Percentiles rank a stretch among this genome's conserved stretches.
Evolutionary conservation across 306 rosid genomes (phyloP).

Genomic region (Calophaca sinica): DNA sequence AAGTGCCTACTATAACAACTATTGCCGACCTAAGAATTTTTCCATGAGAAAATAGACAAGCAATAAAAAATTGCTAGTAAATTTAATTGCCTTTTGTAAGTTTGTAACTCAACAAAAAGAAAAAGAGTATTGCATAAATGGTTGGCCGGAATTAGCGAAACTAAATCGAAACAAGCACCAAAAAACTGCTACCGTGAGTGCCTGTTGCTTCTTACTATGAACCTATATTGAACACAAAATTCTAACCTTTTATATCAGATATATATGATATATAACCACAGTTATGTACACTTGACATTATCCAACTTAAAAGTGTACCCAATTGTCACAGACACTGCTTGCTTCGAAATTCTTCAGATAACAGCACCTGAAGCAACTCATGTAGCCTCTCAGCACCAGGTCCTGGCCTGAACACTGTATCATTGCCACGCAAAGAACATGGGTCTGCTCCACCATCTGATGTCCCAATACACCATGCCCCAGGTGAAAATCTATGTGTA

Average conservation of each 20-base stretch:
- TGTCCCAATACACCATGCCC: constrained; percentile 88
- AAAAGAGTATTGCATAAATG: constrained; percentile 37
- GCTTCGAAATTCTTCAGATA: constrained; percentile 67
- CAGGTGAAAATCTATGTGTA: constrained; percentile 68
- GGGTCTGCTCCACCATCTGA: constrained; percentile 75
- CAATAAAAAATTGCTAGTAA: constrained; percentile 5
- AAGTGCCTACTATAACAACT: background rate
- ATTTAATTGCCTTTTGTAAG: constrained; percentile 1
- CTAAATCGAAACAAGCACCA: constrained; percentile 44
- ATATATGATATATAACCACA: constrained; percentile 51
- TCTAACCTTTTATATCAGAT: constrained; percentile 52
- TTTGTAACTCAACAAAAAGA: constrained; percentile 41
- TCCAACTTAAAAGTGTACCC: constrained; percentile 37
- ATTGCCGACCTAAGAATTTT: background rate
- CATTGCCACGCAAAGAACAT: constrained; percentile 74
- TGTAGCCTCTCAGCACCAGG: constrained; percentile 78
- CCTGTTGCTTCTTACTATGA: constrained; percentile 43
- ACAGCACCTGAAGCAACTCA: constrained; percentile 62
- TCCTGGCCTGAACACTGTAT: constrained; percentile 74
- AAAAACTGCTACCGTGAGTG: constrained; percentile 47
- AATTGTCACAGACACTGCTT: constrained; percentile 73
- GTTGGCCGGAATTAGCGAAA: constrained; percentile 22
- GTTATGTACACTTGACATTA: constrained; percentile 65
- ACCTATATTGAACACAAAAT: constrained; percentile 51
- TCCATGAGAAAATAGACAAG: constrained; percentile 31